These are phyloP conservation scores for Hypericum androsaemum DNA, from an alignment of 345 rosid species.

Conservation along the genomic window DNA sequence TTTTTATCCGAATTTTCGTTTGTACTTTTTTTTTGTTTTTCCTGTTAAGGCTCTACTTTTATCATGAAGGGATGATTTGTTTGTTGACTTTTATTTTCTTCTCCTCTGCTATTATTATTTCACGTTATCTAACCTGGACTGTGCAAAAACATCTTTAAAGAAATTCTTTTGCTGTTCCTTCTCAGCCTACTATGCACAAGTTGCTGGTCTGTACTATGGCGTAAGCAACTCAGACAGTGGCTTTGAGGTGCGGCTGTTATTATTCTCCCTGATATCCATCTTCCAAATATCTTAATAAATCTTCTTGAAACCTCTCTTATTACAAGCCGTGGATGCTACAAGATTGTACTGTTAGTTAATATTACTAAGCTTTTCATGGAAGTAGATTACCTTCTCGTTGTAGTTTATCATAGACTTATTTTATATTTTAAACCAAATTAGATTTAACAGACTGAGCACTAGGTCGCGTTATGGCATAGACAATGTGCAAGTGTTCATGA, in stretches of 20 bases:
- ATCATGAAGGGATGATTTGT: background rate
- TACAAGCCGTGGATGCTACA: background rate
- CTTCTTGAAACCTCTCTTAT: background rate
- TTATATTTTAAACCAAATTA: too few species aligned
- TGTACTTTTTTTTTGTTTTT: background rate
- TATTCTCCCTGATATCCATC: too few species aligned
- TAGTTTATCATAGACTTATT: too few species aligned
- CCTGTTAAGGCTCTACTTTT: background rate
- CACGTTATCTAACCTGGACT: too few species aligned
- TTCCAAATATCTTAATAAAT: too few species aligned
- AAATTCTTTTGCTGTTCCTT: constrained; percentile 12
- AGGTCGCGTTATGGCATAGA: too few species aligned
- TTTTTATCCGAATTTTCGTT: background rate
- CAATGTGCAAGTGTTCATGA: too few species aligned
- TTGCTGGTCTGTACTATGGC: constrained; percentile 73
- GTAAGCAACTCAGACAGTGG: constrained; percentile 47
- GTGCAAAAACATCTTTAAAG: too few species aligned
- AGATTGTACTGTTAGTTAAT: too few species aligned
- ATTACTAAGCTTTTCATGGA: too few species aligned
- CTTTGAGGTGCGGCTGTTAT: constrained; percentile 45
- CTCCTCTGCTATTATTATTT: background rate
- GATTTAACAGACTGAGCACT: too few species aligned
- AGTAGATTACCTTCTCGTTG: too few species aligned
- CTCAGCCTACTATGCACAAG: constrained; percentile 86
- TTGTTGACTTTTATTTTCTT: background rate